Base-by-base conservation (phyloP, 805 yeast species). In the Saturnispora sekii region DNA sequence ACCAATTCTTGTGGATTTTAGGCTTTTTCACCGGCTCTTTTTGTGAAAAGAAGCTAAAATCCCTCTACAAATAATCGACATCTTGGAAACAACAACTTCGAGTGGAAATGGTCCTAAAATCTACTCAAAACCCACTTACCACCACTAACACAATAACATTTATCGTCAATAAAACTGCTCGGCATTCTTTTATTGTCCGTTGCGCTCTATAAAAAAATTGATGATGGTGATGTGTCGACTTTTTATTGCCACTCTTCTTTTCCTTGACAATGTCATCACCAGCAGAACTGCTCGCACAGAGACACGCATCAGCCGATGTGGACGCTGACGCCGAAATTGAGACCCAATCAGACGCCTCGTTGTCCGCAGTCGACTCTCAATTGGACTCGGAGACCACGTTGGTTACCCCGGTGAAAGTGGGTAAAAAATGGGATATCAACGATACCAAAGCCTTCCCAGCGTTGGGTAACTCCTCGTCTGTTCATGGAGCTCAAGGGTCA, bases 371-470 rank as follows among this genome's bases (percentile, higher is more conserved):
- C 26, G 26, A 21, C 26, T 21, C 26, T 6, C 26, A 21, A 21
- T 21, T 21, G 12, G 37, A 26, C 8, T 43, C 53, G 32, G 40
- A 39, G 21, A 41, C 39, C 32, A 14, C 44, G 33, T 10, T 33
- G 14, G 12, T 29, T 17, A 33, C 31, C 26, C 45, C 45, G 12
- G 8, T 21, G 26, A 10, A 10, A n/a, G 16, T 3, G 15, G 9
- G 10, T 5, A 46, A 47, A 40, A 52, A 45, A 32, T 46, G 71
- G 36, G 65, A 76, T 21, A 65, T 76, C 48, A 52, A 68, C 41
- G 61, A 68, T 43, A 79, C 73, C 53, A 58, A 70, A 29, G 80
- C 81, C 11, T 78, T 79, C 62, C 90, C 90, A 7, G 70, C 82
- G 26, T 68, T 82, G 53, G 84, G 84, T 32, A 75, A 39, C 31